Evolutionary conservation across 164 flowering plant species (phyloP).

Genomic region (Paratinospora sagittata): DNA sequence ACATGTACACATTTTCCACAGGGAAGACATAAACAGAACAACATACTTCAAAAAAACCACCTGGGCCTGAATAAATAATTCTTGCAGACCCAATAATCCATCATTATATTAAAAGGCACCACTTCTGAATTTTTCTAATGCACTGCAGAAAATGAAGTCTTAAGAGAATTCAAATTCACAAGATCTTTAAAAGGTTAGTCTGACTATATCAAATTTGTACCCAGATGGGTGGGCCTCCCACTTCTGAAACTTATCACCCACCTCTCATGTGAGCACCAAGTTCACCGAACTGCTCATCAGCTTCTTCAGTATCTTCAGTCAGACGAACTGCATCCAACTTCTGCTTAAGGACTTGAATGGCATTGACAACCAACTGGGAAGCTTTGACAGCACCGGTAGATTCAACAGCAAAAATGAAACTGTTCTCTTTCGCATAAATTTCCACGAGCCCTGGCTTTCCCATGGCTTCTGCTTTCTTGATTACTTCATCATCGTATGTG

Average conservation of each 20-base stretch:
- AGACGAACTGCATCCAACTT: slow-evolving; percentile 93
- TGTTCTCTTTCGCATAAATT: slow-evolving; percentile 77
- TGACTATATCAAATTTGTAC: not conserved
- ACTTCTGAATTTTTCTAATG: not conserved
- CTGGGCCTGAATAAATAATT: no score
- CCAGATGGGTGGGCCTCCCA: not conserved
- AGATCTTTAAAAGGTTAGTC: not conserved
- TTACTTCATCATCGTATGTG: slow-evolving; percentile 89
- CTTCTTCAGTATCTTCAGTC: slow-evolving; percentile 81
- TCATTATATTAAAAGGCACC: not conserved
- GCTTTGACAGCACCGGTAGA: slow-evolving; percentile 93
- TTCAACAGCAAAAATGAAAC: slow-evolving; percentile 90
- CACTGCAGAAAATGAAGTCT: not conserved
- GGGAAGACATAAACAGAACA: no score
- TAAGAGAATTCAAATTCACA: not conserved
- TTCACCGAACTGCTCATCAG: slow-evolving; percentile 90
- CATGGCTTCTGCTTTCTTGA: slow-evolving; percentile 92
- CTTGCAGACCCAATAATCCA: no score
- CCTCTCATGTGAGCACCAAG: slow-evolving; percentile 91
- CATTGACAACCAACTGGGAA: slow-evolving; percentile 77
- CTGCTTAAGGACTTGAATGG: slow-evolving; percentile 79
- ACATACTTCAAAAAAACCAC: no score
- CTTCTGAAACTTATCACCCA: slow-evolving; percentile 30
- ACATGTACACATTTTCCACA: no score
- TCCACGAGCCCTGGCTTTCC: slow-evolving; percentile 91